phyloP scores from a whole-genome alignment of 2,329 filamentous ascomycete species.

The Aspergillus unguis region DNA sequence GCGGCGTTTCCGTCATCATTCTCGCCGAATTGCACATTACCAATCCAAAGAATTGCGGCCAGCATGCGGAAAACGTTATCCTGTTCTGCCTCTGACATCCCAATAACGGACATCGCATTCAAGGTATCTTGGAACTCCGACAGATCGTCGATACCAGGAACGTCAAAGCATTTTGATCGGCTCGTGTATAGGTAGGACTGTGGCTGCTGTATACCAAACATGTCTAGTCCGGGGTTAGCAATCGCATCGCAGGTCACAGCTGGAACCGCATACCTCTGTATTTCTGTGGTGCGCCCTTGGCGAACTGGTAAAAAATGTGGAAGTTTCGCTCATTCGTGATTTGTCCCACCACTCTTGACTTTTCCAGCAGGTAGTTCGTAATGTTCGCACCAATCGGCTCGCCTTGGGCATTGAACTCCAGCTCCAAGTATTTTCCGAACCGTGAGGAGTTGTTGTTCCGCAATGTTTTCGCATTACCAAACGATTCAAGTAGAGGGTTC shows the following conservation, averaged over 20 bases:
- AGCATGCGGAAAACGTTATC: slow-evolving; percentile 97
- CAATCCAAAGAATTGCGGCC: slow-evolving; percentile 85
- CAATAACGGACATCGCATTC: slow-evolving; percentile 92
- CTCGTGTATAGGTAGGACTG: slow-evolving; percentile 93
- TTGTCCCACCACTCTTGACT: slow-evolving; percentile 90
- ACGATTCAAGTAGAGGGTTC: slow-evolving; percentile 93
- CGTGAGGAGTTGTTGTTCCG: slow-evolving; percentile 98
- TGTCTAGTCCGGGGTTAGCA: slow-evolving; percentile 48
- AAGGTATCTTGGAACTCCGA: slow-evolving; percentile 87
- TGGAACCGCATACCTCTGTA: slow-evolving; percentile 59
- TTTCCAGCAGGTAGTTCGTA: slow-evolving; percentile 96
- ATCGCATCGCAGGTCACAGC: slow-evolving; percentile 5
- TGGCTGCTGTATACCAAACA: slow-evolving; percentile 86
- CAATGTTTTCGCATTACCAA: slow-evolving; percentile 96
- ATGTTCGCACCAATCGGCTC: slow-evolving; percentile 96
- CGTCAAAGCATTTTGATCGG: slow-evolving; percentile 89
- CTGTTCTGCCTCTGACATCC: slow-evolving; percentile 80
- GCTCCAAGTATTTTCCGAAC: slow-evolving; percentile 96
- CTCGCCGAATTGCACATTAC: slow-evolving; percentile 87
- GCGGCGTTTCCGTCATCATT: slow-evolving; percentile 85
- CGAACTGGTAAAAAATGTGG: slow-evolving; percentile 99
- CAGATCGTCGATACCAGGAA: slow-evolving; percentile 87
- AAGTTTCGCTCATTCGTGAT: slow-evolving; percentile 96
- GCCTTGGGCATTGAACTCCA: slow-evolving; percentile 88
- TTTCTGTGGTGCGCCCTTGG: slow-evolving; percentile 83